phyloP scores from a whole-genome alignment of 441 rosid species.

The Adansonia madagascariensis region DNA sequence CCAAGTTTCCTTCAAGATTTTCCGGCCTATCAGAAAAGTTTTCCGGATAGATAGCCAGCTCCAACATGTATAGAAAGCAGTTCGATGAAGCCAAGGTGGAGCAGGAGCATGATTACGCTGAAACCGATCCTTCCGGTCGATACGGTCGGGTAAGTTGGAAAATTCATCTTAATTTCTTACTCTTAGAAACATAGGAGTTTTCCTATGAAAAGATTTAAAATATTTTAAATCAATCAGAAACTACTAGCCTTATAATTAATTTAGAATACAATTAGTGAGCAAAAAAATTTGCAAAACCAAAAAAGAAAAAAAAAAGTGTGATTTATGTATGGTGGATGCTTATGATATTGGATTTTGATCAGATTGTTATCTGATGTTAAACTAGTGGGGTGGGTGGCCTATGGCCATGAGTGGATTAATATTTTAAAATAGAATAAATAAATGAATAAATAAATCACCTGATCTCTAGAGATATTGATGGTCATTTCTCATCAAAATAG shows the following conservation, averaged over 20 bases:
- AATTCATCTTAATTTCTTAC: not conserved
- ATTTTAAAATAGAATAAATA: not conserved
- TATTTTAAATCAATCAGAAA: not conserved
- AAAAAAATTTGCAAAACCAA: no score
- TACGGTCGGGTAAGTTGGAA: slow-evolving; percentile 75
- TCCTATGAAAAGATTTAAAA: not conserved
- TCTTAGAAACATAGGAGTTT: not conserved
- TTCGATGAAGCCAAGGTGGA: slow-evolving; percentile 28
- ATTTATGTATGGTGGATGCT: not conserved
- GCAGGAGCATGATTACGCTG: slow-evolving; percentile 43
- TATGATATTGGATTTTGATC: not conserved
- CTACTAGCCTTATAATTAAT: not conserved
- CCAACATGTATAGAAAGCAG: slow-evolving; percentile 43
- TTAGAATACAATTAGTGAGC: not conserved
- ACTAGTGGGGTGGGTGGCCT: not conserved
- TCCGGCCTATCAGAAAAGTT: not conserved
- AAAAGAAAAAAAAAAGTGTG: not conserved
- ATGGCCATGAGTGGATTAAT: not conserved
- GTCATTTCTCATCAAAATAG: not conserved
- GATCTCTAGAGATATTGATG: not conserved
- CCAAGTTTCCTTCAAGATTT: not conserved
- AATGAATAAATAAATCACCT: not conserved
- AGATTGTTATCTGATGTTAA: not conserved
- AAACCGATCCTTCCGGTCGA: slow-evolving; percentile 78
- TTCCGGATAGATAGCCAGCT: not conserved